Conservation (phyloP, 2,329 filamentous ascomycete species). For the Calonectria fujianensis region DNA sequence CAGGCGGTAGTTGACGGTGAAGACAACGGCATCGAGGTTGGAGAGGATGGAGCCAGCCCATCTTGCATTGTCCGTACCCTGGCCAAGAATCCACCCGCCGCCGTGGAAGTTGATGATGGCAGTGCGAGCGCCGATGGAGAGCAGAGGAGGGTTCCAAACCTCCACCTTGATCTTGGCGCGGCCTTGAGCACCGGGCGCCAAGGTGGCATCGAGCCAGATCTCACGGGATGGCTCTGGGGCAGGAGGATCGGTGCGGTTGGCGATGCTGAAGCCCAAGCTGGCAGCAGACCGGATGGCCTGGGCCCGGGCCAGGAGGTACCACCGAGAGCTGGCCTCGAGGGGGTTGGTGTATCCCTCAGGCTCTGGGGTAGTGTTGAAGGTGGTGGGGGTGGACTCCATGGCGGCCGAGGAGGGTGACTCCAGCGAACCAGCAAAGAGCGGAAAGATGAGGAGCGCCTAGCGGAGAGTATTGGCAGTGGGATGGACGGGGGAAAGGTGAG, state of each 20-base stretch:
- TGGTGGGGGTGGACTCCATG: conserved; percentile 52
- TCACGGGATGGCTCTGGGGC: conserved; percentile 62
- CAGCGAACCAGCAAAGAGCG: conserved; percentile 20
- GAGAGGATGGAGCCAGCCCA: conserved; percentile 74
- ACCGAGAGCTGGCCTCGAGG: conserved; percentile 65
- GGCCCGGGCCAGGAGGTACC: conserved; percentile 65
- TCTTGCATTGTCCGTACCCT: conserved; percentile 77
- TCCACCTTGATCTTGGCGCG: conserved; percentile 65
- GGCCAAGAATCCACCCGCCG: conserved; percentile 79
- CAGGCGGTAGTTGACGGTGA: conserved; percentile 81
- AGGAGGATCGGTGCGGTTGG: conserved; percentile 64
- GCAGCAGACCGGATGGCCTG: conserved; percentile 67
- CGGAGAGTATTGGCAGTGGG: conserved; percentile 17
- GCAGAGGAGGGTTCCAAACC: conserved; percentile 65
- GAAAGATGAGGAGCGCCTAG: conserved; percentile 20
- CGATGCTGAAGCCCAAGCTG: conserved; percentile 65
- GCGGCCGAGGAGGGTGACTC: conserved; percentile 36
- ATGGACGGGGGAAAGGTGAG: conserved; percentile 29
- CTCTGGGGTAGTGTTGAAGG: conserved; percentile 57
- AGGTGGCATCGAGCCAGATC: conserved; percentile 66
- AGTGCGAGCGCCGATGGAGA: conserved; percentile 63
- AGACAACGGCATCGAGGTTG: conserved; percentile 73
- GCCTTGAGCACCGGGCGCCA: conserved; percentile 60
- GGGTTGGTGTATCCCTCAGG: conserved; percentile 65
- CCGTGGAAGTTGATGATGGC: conserved; percentile 81